Evolutionary conservation across 2,329 filamentous ascomycete species (phyloP), one percentile per base, ranked within the genome.

Genomic region (Neopestalotiopsis rosae): DNA sequence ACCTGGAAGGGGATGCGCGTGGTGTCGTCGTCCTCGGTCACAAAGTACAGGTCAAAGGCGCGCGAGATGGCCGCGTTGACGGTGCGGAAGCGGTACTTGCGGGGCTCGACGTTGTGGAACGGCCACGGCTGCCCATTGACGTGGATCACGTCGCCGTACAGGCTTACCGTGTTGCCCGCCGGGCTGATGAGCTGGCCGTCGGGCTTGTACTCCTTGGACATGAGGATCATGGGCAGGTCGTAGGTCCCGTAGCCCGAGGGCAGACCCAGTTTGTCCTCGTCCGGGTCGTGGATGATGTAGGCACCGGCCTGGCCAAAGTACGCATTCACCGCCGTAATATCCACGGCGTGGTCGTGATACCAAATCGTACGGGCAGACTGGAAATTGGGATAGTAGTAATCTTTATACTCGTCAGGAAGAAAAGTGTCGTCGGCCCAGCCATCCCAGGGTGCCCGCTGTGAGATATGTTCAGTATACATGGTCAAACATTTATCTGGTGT

Each of bases 111-210:
- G n/a, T 83, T 81, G 10, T 88, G 72, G 71, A 82, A 89, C 2
- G 88, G 88, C 88, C 88, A 90, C 2, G 88, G 88, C 70, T 87
- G 84, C 1, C 85, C 85, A 72, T 90, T 89, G 67, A 89, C 87
- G 59, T 89, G 83, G 65, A 89, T 87, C 2, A 87, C 78, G 72
- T 90, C 88, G 49, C 88, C 88, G 73, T 83, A 88, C n/a, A 88
- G 79, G 70, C 82, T 85, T 30, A 79, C 78, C 1, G 77, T 76
- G 70, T 87, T 83, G 20, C 81, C 79, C 1, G 78, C 79, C 0
- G 85, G 81, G 5, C 82, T 85, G 20, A 82, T 77, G 9, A 89
- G 80, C 3, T 84, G 80, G 9, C 87, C 87, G 69, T 87, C 83
- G 1, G 75, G 34, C 66, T 85, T 82, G 76, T 89, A 90, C 64